These are phyloP conservation scores for Nannizziopsis arthrosporioides DNA, from an alignment of 2,329 filamentous ascomycete genomes.

Conservation along the genomic window DNA sequence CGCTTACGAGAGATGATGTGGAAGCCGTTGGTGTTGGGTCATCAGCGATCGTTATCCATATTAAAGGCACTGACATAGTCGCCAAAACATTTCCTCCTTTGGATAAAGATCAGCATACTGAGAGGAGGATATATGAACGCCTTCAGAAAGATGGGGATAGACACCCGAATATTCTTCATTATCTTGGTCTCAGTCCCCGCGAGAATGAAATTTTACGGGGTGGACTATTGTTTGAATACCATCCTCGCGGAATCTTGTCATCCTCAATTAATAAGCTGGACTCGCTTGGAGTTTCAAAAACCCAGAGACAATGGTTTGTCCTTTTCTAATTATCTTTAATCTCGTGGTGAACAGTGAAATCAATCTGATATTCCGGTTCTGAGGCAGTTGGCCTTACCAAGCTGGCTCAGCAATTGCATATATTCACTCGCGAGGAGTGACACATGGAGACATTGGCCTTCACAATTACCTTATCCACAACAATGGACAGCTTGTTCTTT, in stretches of 20 bases:
- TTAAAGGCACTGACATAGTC: slow-evolving; percentile 5
- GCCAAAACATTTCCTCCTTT: slow-evolving; percentile 7
- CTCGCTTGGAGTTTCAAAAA: background rate
- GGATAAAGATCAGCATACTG: slow-evolving; percentile 4
- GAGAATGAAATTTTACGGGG: background rate
- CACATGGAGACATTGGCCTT: too few relatives aligned
- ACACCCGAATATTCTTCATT: slow-evolving; percentile 5
- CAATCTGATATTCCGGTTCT: too few relatives aligned
- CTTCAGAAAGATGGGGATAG: background rate
- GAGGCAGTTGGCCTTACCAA: too few relatives aligned
- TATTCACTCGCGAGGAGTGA: too few relatives aligned
- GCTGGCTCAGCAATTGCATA: too few relatives aligned
- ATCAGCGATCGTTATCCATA: slow-evolving; percentile 1
- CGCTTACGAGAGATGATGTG: too few relatives aligned
- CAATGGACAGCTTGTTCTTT: too few relatives aligned
- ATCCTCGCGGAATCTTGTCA: slow-evolving; percentile 2
- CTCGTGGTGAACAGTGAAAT: too few relatives aligned
- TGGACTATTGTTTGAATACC: slow-evolving; percentile 7
- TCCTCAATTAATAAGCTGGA: slow-evolving; percentile 1
- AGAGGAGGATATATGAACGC: slow-evolving; percentile 3
- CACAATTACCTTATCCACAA: too few relatives aligned
- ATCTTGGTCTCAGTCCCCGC: slow-evolving; percentile 1
- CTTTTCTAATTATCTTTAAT: too few relatives aligned
- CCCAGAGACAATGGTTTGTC: too few relatives aligned
- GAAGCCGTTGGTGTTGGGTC: too few relatives aligned